phyloP scores from a whole-genome alignment of 2,329 filamentous ascomycete species.

The Pseudocercospora ulei region DNA sequence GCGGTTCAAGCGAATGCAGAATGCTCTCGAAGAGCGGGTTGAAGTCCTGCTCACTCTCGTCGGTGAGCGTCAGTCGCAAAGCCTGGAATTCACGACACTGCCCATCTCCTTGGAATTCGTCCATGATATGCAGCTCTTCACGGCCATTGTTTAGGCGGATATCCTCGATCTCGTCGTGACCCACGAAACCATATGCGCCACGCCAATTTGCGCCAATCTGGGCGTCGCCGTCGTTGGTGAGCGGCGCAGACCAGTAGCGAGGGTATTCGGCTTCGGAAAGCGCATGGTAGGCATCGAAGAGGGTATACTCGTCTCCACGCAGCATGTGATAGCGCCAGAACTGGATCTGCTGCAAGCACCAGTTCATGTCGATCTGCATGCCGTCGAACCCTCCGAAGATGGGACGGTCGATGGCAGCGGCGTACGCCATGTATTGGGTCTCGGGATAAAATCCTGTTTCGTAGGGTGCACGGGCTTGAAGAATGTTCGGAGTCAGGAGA shows the following conservation, averaged over 20 bases:
- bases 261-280: conserved; percentile 37
- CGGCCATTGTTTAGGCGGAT: conserved; percentile 24
- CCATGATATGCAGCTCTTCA: conserved; percentile 9
- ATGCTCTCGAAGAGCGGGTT: conserved; percentile 36
- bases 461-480: no score
- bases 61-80: conserved; percentile 22
- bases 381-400: conserved; percentile 38
- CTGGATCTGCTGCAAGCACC: conserved; percentile 43
- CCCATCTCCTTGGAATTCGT: conserved; percentile 33
- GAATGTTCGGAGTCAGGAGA: conserved; percentile 28
- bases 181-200: conserved; percentile 42
- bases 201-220: conserved; percentile 43
- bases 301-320: conserved; percentile 32
- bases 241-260: conserved; percentile 28
- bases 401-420: conserved; percentile 29
- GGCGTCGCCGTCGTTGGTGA: conserved; percentile 23
- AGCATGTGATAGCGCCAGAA: conserved; percentile 48
- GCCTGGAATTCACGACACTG: conserved; percentile 29
- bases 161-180: conserved; percentile 26
- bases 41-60: conserved; percentile 31
- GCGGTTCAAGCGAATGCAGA: conserved; percentile 33
- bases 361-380: conserved; percentile 39
- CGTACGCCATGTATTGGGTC: conserved; percentile 42
- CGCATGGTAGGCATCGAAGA: conserved; percentile 34
- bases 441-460: no score